Conservation (phyloP, 148 eudicot genomes). For the Persicaria tinctoria region DNA sequence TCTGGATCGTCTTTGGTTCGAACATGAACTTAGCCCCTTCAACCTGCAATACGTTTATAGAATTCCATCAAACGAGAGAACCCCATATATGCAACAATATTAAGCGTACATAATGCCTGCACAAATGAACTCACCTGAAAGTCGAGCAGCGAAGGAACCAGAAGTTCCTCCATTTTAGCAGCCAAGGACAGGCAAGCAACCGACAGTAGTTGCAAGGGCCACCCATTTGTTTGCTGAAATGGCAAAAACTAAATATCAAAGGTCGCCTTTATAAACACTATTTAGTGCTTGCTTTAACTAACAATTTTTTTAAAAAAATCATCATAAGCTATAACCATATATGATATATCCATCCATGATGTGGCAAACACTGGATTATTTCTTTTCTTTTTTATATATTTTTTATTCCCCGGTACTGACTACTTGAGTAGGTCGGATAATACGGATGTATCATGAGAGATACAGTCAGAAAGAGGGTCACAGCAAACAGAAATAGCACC, state of each 20-base stretch:
- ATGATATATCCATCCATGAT: neutral
- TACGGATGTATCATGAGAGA: neutral
- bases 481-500: neutral
- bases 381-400: neutral
- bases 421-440: neutral
- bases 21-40: conserved; percentile 65
- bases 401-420: neutral
- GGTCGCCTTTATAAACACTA: neutral
- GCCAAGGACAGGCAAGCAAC: conserved; percentile 95
- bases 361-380: neutral
- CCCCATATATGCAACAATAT: neutral
- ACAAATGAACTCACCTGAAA: conserved; percentile 47
- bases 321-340: neutral
- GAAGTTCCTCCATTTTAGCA: conserved; percentile 98
- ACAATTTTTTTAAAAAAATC: neutral
- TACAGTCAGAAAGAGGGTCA: neutral
- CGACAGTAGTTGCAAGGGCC: conserved; percentile 88
- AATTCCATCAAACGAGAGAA: neutral
- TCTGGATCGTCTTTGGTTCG: conserved; percentile 66
- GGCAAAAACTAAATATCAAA: neutral
- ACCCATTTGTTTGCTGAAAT: conserved; percentile 72
- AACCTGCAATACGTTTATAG: conserved; percentile 26
- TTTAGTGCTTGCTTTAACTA: neutral
- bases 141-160: conserved; percentile 84
- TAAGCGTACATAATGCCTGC: neutral